Conservation (phyloP, 2,329 filamentous ascomycete genomes). For the Xylariaceae sp. region DNA sequence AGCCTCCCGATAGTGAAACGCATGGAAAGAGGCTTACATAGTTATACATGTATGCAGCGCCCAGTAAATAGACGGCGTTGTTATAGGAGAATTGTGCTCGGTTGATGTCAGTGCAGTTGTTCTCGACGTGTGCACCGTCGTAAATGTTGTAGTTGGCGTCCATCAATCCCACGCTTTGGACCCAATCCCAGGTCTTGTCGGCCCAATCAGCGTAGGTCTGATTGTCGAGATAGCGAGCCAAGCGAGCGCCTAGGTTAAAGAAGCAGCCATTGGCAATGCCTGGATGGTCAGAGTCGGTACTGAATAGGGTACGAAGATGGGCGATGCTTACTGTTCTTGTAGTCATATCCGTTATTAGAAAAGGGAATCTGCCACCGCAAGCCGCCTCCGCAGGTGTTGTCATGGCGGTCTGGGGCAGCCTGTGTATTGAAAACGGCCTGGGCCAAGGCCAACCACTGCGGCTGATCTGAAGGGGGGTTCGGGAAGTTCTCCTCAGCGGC, state of each 20-base stretch:
- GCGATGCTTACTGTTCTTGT: slow-evolving; percentile 27
- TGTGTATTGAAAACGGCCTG: slow-evolving; percentile 64
- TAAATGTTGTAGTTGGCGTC: slow-evolving; percentile 40
- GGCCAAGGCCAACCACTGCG: slow-evolving; percentile 60
- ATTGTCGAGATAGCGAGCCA: slow-evolving; percentile 61
- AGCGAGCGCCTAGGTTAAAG: slow-evolving; percentile 50
- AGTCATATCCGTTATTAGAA: slow-evolving; percentile 49
- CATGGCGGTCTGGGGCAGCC: slow-evolving; percentile 50
- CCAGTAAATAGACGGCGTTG: slow-evolving; percentile 44
- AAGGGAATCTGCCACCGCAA: slow-evolving; percentile 65
- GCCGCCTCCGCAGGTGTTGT: slow-evolving; percentile 56
- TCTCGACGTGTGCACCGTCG: slow-evolving; percentile 44
- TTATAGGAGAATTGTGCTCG: slow-evolving; percentile 52
- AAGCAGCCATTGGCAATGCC: slow-evolving; percentile 44
- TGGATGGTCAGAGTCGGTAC: slow-evolving; percentile 19
- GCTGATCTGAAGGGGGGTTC: slow-evolving; percentile 43
- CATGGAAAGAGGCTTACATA: slow-evolving; percentile 27
- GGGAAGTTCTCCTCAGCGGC: slow-evolving; percentile 61
- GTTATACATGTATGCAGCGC: slow-evolving; percentile 38
- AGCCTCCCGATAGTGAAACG: background rate
- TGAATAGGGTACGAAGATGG: background rate
- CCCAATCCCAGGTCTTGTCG: slow-evolving; percentile 55
- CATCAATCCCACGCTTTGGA: slow-evolving; percentile 42
- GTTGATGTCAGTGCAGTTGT: slow-evolving; percentile 44
- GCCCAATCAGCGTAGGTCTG: slow-evolving; percentile 60